Evolutionary conservation across 495 filamentous ascomycete genomes (phyloP).

Genomic region (Penicillium crystallinum): DNA sequence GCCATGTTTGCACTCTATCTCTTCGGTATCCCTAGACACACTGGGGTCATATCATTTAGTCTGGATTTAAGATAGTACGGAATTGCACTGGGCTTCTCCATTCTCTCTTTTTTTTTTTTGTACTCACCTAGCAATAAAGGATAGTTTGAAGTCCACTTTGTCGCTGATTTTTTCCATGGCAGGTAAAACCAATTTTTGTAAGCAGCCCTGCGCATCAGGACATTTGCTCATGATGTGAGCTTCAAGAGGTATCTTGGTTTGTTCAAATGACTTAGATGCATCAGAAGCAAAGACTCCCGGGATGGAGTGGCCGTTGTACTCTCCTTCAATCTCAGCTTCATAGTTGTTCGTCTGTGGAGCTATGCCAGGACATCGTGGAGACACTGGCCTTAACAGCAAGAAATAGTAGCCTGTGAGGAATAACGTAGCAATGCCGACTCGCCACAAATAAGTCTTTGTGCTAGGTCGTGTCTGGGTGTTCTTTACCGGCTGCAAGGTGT

Average conservation of each 20-base stretch:
- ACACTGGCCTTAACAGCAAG: slow-evolving; percentile 9
- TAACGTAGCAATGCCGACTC: slow-evolving; percentile 13
- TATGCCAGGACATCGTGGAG: background rate
- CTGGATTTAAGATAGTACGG: background rate
- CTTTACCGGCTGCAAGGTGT: background rate
- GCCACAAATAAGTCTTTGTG: slow-evolving; percentile 9
- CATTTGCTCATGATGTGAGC: slow-evolving; percentile 96
- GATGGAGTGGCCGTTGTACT: background rate
- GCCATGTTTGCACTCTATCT: slow-evolving; percentile 73
- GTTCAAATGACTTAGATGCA: background rate
- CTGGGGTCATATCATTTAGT: slow-evolving; percentile 13
- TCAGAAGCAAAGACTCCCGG: background rate
- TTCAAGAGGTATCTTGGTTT: slow-evolving; percentile 66
- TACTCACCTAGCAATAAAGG: slow-evolving; percentile 77
- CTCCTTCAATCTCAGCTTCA: background rate
- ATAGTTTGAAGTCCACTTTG: slow-evolving; percentile 87
- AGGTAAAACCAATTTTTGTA: slow-evolving; percentile 75
- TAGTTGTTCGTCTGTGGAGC: background rate
- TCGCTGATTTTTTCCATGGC: slow-evolving; percentile 74
- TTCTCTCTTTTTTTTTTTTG: background rate
- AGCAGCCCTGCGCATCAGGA: slow-evolving; percentile 76
- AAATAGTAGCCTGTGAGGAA: slow-evolving; percentile 18
- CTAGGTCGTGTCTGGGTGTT: slow-evolving; percentile 5
- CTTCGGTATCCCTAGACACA: slow-evolving; percentile 33
- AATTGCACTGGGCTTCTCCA: background rate